Conservation (phyloP, 176 grass and related monocot genomes). For the Oryza glaberrima region DNA sequence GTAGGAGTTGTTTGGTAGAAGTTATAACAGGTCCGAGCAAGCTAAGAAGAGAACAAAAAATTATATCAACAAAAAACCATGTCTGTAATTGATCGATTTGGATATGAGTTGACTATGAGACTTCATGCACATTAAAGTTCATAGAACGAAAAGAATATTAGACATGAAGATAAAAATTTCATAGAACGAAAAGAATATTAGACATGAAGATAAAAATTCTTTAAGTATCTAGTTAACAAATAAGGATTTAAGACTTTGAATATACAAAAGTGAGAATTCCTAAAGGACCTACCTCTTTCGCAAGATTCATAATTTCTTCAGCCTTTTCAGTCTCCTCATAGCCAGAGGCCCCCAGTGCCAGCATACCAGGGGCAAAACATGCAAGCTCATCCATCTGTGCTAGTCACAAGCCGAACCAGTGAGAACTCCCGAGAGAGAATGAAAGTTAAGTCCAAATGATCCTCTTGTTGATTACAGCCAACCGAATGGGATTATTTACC, state of each 20-base stretch:
- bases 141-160: neutral
- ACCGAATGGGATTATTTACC: slow-evolving; percentile 47
- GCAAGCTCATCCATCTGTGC: slow-evolving; percentile 99
- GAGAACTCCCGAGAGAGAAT: slow-evolving; percentile 34
- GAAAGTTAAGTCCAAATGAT: slow-evolving; percentile 34
- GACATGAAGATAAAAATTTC: neutral
- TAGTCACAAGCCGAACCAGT: slow-evolving; percentile 38
- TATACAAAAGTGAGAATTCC: slow-evolving; percentile 21
- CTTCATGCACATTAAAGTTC: no score
- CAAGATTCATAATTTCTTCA: slow-evolving; percentile 81
- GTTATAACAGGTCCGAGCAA: slow-evolving; percentile 97
- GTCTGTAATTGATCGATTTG: slow-evolving; percentile 14
- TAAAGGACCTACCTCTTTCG: slow-evolving; percentile 77
- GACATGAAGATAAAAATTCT: neutral
- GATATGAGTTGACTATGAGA: neutral
- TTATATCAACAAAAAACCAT: slow-evolving; percentile 31
- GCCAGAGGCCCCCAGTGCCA: slow-evolving; percentile 89
- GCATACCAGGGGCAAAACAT: slow-evolving; percentile 98
- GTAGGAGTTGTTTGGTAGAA: slow-evolving; percentile 95
- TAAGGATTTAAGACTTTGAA: slow-evolving; percentile 16
- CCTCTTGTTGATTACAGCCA: slow-evolving; percentile 30
- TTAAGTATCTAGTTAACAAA: neutral
- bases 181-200: neutral
- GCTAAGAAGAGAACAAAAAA: slow-evolving; percentile 43
- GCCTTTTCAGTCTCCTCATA: slow-evolving; percentile 89